Evolutionary conservation across 495 filamentous ascomycete species (phyloP).

Genomic region (Daldinia decipiens): DNA sequence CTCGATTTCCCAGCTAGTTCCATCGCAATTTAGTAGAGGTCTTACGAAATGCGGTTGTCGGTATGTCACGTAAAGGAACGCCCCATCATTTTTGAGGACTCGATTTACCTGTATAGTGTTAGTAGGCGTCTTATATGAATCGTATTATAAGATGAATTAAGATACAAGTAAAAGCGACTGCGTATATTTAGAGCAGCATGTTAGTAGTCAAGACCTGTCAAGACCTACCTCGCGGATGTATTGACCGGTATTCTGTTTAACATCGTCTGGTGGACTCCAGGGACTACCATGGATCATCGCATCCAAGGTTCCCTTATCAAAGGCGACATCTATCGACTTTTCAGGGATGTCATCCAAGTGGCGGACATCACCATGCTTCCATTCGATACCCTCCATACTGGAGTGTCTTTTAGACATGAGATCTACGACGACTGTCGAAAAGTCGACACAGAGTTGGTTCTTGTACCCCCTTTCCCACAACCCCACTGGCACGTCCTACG

Average conservation of each 20-base stretch:
- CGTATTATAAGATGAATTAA: neutral
- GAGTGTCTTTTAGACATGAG: slow-evolving; percentile 59
- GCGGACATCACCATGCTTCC: slow-evolving; percentile 64
- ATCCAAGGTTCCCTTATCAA: slow-evolving; percentile 72
- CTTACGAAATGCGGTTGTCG: slow-evolving; percentile 70
- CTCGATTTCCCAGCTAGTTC: slow-evolving; percentile 35
- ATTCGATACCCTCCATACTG: slow-evolving; percentile 53
- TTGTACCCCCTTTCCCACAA: slow-evolving; percentile 60
- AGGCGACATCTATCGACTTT: slow-evolving; percentile 62
- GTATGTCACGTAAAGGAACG: slow-evolving; percentile 67
- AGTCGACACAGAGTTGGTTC: slow-evolving; percentile 67
- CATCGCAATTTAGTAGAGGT: slow-evolving; percentile 58
- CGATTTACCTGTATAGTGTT: slow-evolving; percentile 56
- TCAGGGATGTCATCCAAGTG: slow-evolving; percentile 53
- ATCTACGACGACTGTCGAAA: slow-evolving; percentile 63
- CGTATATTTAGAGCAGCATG: neutral
- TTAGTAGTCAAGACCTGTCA: neutral
- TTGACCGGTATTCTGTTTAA: slow-evolving; percentile 58
- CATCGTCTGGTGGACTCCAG: slow-evolving; percentile 66
- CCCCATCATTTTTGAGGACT: slow-evolving; percentile 63
- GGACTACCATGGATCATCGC: slow-evolving; percentile 68
- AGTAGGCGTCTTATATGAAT: slow-evolving; percentile 21
- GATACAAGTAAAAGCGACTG: neutral
- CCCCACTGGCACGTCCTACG: slow-evolving; percentile 61
- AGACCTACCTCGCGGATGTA: slow-evolving; percentile 64